These are phyloP conservation scores for Phaffomyces opuntiae DNA, from an alignment of 805 yeast genomes.

Conservation along the genomic window DNA sequence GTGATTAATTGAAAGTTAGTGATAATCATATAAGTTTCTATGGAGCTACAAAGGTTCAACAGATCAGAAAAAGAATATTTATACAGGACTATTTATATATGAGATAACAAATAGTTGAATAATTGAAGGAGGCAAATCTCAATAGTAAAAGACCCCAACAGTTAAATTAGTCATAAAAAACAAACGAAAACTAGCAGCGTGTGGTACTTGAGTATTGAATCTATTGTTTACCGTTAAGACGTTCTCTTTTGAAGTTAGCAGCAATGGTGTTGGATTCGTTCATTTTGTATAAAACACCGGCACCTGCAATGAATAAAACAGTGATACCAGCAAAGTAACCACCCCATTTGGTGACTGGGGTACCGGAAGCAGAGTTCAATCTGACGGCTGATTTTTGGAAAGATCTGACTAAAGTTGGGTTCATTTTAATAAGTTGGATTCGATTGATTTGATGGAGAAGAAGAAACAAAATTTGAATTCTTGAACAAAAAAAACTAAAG, in stretches of 20 bases:
- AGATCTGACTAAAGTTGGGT: constrained; percentile 21
- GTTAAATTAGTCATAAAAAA: background rate
- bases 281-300: constrained; percentile 19
- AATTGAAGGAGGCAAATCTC: no score
- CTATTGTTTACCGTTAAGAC: constrained; percentile 14
- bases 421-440: constrained; percentile 10
- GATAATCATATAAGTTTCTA: no score
- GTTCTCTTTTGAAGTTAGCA: constrained; percentile 14
- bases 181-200: background rate
- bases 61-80: no score
- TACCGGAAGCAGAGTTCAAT: constrained; percentile 14
- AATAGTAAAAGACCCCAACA: no score
- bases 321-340: constrained; percentile 22
- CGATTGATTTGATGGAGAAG: background rate
- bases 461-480: no score
- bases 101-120: background rate
- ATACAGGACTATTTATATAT: no score
- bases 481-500: no score
- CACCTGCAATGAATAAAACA: constrained; percentile 17
- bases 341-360: constrained; percentile 16
- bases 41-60: no score
- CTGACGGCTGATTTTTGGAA: constrained; percentile 22
- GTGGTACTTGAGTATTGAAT: background rate
- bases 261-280: constrained; percentile 20
- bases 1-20: no score